These are phyloP conservation scores for Aspergillus sp. DNA, from an alignment of 2,329 filamentous ascomycete genomes.

Conservation along the genomic window DNA sequence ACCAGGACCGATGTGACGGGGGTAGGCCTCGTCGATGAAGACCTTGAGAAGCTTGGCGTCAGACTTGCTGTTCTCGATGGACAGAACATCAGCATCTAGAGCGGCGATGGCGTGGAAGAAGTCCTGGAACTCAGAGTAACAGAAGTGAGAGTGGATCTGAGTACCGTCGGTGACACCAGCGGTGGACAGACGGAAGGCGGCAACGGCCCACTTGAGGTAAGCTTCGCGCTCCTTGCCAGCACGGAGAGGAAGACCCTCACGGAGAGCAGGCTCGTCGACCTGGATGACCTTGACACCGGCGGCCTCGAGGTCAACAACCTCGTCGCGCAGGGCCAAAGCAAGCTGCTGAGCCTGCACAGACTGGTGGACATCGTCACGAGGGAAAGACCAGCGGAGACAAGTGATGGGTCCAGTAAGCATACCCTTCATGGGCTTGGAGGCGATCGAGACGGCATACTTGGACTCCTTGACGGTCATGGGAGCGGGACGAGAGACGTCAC, in stretches of 20 bases:
- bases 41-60: constrained; percentile 99
- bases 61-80: constrained; percentile 99
- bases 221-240: constrained; percentile 90
- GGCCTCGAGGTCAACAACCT: constrained; percentile 96
- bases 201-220: constrained; percentile 96
- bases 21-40: constrained; percentile 96
- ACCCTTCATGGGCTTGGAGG: constrained; percentile 99
- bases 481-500: constrained; percentile 93
- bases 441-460: constrained; percentile 94
- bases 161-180: constrained; percentile 92
- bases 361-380: constrained; percentile 98
- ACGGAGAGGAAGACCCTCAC: constrained; percentile 98
- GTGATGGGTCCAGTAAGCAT: constrained; percentile 99
- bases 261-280: constrained; percentile 97
- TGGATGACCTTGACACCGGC: constrained; percentile 98
- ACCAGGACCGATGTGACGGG: constrained; percentile 96
- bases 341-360: constrained; percentile 98
- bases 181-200: constrained; percentile 95
- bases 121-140: constrained; percentile 99
- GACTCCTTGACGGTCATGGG: constrained; percentile 99
- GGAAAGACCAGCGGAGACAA: constrained; percentile 99
- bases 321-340: constrained; percentile 94
- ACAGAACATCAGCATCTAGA: constrained; percentile 95
- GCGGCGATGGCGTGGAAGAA: constrained; percentile 99
- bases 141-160: constrained; percentile 99